Evolutionary conservation across 805 yeast species (phyloP), one percentile per base, ranked within the genome.

Genomic region (Blastobotrys chiropterorum): DNA sequence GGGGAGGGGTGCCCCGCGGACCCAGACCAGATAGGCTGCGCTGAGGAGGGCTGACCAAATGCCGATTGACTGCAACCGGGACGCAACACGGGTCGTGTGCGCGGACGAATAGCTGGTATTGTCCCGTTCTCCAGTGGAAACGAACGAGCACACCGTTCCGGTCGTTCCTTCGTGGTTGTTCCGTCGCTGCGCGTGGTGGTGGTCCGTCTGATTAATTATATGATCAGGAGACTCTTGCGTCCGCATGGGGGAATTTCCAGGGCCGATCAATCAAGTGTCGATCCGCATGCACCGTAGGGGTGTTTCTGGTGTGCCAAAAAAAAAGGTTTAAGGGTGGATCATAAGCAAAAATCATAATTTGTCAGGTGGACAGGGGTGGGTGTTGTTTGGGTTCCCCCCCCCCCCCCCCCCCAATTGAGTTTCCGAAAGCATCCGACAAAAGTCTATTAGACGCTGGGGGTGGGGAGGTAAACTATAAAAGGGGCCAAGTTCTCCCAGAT

Each of bases 341-440:
- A n/a, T n/a, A n/a, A n/a, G n/a, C 34, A 11, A 26, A 26, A 11
- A 26, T 26, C 34, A 26, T 26, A 26, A 11, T 26, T 11, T 26
- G 34, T 26, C 34, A 26, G 34, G 34, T 26, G 34, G 11, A 26
- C 11, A 26, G 8, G 34, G n/a, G 5, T 11, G 34, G 5, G 5
- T 26, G 34, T 26, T 26, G 34, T 26, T 26, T 26, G 34, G 34
- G 34, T 5, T 5, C 8, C n/a, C n/a, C n/a, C n/a, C n/a, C n/a
- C n/a, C n/a, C n/a, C n/a, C n/a, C n/a, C n/a, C n/a, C 34, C 34
- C 8, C 34, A 26, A 26, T 26, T 26, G 34, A 26, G 34, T 26
- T 26, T 26, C 34, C 34, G 34, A 45, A 6, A 17, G n/a, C 17
- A 45, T n/a, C 47, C 47, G 47, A 45, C 13, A 45, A 21, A 42